A percentile compares a stretch with the other conserved stretches of the same genome.
Conservation (phyloP, 2,329 filamentous ascomycete genomes). For the Ophiostoma himal-ulmi region DNA sequence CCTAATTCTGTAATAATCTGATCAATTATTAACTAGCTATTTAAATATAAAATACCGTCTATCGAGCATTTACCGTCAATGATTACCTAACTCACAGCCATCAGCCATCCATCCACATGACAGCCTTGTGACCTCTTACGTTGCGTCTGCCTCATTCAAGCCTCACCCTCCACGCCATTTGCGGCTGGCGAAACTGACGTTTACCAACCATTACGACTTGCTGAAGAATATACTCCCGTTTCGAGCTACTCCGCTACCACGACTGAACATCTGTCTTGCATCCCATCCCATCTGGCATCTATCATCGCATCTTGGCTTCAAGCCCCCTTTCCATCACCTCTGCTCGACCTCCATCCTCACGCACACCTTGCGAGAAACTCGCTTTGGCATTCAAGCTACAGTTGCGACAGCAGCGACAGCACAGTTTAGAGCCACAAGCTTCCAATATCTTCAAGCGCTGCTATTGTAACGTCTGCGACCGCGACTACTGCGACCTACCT, state of each 20-base stretch:
- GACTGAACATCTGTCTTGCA: neutral
- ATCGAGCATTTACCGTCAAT: neutral
- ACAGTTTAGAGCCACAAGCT: too few species aligned
- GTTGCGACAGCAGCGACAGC: too few species aligned
- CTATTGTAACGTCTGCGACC: neutral
- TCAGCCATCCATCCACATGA: neutral
- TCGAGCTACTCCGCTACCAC: neutral
- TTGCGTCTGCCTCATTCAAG: neutral
- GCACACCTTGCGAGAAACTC: neutral
- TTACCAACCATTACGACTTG: neutral
- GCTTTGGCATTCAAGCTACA: neutral
- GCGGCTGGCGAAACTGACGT: neutral
- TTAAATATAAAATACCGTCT: neutral
- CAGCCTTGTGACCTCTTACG: conserved; percentile 1
- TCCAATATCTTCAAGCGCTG: neutral
- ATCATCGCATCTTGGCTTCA: conserved; percentile 2
- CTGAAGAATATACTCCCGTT: neutral
- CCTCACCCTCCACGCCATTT: neutral
- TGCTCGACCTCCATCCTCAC: neutral
- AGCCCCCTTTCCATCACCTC: neutral
- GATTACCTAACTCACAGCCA: conserved; percentile 6
- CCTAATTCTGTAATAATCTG: neutral
- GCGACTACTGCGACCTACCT: neutral
- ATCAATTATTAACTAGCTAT: neutral
- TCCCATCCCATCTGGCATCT: neutral